A percentile compares a stretch with the other conserved stretches of the same genome.
Evolutionary conservation across 1,284 basidiomycete species (phyloP).

Genomic region (Clitocybe nebularis): DNA sequence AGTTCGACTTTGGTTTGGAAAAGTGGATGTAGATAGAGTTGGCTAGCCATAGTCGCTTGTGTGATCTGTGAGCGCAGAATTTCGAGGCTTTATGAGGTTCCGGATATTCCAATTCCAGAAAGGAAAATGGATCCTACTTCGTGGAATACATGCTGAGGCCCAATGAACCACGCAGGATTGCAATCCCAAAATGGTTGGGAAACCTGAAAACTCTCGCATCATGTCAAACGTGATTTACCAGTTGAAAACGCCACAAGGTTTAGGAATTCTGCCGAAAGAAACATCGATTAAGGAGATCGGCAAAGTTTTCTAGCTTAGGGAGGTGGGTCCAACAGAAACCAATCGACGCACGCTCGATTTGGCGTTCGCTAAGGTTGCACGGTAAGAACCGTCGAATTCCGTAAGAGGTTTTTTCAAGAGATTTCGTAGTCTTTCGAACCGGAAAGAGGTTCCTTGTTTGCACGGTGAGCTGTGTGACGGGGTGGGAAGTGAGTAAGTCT

Average conservation of each 20-base stretch:
- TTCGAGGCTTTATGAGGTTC: slow-evolving; percentile 22
- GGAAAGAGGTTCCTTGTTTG: slow-evolving; percentile 14
- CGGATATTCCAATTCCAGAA: slow-evolving; percentile 18
- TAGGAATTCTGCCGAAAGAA: slow-evolving; percentile 21
- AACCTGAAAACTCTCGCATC: slow-evolving; percentile 18
- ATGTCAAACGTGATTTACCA: slow-evolving; percentile 20
- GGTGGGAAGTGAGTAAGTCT: slow-evolving; percentile 17
- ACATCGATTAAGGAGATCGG: slow-evolving; percentile 21
- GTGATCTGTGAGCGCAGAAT: slow-evolving; percentile 10
- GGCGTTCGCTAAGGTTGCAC: slow-evolving; percentile 12
- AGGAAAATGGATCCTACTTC: slow-evolving; percentile 15
- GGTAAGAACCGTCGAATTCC: slow-evolving; percentile 12
- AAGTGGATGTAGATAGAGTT: slow-evolving; percentile 40
- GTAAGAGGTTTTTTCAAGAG: slow-evolving; percentile 14
- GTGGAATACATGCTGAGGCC: slow-evolving; percentile 13
- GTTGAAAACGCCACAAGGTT: slow-evolving; percentile 19
- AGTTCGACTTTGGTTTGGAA: slow-evolving; percentile 40
- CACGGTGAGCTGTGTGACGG: slow-evolving; percentile 10
- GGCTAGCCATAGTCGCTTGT: slow-evolving; percentile 28
- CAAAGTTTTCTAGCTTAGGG: slow-evolving; percentile 15
- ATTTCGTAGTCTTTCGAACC: slow-evolving; percentile 11
- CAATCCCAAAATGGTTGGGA: slow-evolving; percentile 20
- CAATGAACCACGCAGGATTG: slow-evolving; percentile 20
- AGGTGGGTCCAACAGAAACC: slow-evolving; percentile 9
- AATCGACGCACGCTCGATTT: slow-evolving; percentile 12